A percentile compares a stretch with the other conserved stretches of the same genome.
Evolutionary conservation across 192 early-diverging fungal genomes (phyloP).

Genomic region (Rhizoclosmatium sp.): DNA sequence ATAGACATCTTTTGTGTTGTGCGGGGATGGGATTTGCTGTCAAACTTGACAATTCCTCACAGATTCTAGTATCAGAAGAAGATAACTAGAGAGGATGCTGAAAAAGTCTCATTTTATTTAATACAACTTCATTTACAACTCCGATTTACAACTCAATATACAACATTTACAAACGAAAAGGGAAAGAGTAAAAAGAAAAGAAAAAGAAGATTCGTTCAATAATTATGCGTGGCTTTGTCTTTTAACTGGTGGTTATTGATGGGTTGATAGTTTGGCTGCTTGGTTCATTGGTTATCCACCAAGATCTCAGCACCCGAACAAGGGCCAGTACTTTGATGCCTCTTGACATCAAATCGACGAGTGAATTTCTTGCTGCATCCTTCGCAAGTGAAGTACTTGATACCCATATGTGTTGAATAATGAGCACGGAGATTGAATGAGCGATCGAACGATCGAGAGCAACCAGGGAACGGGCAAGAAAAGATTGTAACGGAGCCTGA

Average conservation of each 20-base stretch:
- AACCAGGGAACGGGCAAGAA: constrained; percentile 8
- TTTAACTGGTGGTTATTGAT: too few relatives aligned
- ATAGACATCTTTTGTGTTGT: background rate
- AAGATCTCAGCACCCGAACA: constrained; percentile 5
- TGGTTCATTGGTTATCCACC: background rate
- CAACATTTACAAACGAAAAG: background rate
- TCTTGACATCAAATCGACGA: constrained; percentile 24
- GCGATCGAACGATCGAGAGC: constrained; percentile 13
- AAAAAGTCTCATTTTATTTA: too few relatives aligned
- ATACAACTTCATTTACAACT: too few relatives aligned
- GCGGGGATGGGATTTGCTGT: too few relatives aligned
- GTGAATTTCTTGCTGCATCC: constrained; percentile 28
- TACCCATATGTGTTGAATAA: constrained; percentile 16
- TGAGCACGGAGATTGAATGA: constrained; percentile 25
- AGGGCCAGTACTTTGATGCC: background rate
- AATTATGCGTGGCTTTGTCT: background rate
- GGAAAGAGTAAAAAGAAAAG: background rate
- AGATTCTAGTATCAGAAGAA: too few relatives aligned
- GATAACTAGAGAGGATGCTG: too few relatives aligned
- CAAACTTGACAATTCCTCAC: too few relatives aligned
- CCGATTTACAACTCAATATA: background rate
- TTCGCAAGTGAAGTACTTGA: constrained; percentile 4
- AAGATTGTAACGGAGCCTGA: constrained; percentile 9
- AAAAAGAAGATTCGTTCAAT: constrained; percentile 2
- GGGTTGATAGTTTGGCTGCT: too few relatives aligned